Evolutionary conservation across 441 rosid genomes (phyloP).

Genomic region (Breynia disticha): DNA sequence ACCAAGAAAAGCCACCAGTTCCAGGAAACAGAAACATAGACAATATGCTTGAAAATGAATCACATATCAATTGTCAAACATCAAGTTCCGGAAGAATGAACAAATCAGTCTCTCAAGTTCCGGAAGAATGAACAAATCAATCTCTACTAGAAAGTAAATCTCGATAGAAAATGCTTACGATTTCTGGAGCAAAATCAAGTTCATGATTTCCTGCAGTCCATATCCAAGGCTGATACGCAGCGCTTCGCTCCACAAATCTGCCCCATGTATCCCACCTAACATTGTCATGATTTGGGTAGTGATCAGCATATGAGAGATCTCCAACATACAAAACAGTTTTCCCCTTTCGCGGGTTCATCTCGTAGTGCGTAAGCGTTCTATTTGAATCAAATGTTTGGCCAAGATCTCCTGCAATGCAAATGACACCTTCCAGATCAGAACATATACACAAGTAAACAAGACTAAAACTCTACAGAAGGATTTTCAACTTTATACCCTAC

Average conservation of each 20-base stretch:
- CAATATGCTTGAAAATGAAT: no score
- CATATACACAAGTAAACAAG: no score
- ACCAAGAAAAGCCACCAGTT: not conserved
- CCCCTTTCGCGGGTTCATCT: constrained; percentile 13
- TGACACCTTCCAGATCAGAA: not conserved
- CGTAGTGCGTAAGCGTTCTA: constrained; percentile 4
- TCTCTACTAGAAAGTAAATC: not conserved
- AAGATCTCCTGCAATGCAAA: constrained; percentile 31
- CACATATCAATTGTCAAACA: no score
- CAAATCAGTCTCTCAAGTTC: no score
- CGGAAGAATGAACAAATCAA: not conserved
- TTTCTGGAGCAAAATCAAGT: constrained; percentile 39
- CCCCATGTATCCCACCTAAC: constrained; percentile 59
- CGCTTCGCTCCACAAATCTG: constrained; percentile 32
- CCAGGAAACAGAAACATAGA: no score
- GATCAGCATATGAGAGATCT: constrained; percentile 49
- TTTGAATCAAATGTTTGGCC: constrained; percentile 51
- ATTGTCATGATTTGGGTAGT: constrained; percentile 28
- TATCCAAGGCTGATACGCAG: constrained; percentile 51
- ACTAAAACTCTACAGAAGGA: no score
- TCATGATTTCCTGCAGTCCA: constrained; percentile 53
- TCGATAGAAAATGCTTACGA: constrained; percentile 22
- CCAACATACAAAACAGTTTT: constrained; percentile 39
- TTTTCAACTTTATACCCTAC: no score
- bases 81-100: not conserved